Evolutionary conservation across 345 rosid genomes (phyloP), one percentile per base, ranked within the genome.

Genomic region (Stellera chamaejasme): DNA sequence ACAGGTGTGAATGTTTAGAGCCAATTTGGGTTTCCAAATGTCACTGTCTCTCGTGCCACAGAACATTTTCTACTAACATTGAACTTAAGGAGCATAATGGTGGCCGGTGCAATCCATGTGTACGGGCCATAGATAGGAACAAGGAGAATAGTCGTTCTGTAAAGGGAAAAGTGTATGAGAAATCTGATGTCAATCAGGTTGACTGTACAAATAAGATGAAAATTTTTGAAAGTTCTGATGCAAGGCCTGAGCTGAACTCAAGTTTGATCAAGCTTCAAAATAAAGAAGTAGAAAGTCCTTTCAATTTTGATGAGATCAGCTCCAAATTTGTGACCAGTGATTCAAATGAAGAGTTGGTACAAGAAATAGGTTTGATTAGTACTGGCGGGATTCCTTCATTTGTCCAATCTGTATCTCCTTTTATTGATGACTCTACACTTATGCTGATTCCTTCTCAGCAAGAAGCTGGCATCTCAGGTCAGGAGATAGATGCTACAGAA

Each of bases 21-120:
- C 83, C 78, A 25, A 75, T 84, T 57, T 84, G 81, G 83, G 83
- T 91, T 63, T 80, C 88, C 27, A 78, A 81, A 80, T 64, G 62
- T 69, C 99, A 93, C 66, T 93, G 99, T 66, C 59, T 60, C 54
- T 70, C 77, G 61, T 93, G 99, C 79, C 99, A 93, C 73, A 84
- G 15, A 68, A 88, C 94, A 54, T 79, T 82, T 51, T 44, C 68
- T 56, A 65, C 62, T 66, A 76, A 74, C 68, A 65, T 28, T 53
- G 92, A 77, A 69, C 72, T 87, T 52, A 78, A 71, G 70, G 75
- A 58, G 58, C 99, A 93, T 68, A 74, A 59, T 58, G 78, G 82
- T 58, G 82, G 75, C 48, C 74, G 39, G 61, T 92, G 98, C 72
- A 55, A 42, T 72, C 71, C 74, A 50, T 72, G 54, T 66, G 58